Evolutionary conservation across 176 grass and related monocot species (phyloP).

Genomic region (Oryza glumipatula): DNA sequence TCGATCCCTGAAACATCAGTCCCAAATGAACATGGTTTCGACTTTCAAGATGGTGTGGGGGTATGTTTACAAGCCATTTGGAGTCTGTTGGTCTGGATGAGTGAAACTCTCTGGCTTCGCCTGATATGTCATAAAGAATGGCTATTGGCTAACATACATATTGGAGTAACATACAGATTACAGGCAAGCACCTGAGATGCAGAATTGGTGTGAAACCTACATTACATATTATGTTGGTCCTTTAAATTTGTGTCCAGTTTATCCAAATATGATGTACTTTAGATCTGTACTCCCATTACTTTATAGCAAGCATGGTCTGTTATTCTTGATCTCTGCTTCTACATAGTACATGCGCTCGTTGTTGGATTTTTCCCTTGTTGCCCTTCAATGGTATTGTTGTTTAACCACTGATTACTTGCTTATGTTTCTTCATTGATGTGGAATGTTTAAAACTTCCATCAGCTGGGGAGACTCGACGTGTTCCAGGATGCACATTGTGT

Average conservation of each 20-base stretch:
- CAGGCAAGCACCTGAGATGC: too few relatives aligned
- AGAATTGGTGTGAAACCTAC: not conserved
- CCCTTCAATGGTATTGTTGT: not conserved
- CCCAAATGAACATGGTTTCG: not conserved
- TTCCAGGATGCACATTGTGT: slow-evolving; percentile 70
- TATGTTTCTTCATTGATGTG: not conserved
- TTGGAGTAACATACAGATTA: too few relatives aligned
- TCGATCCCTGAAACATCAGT: not conserved
- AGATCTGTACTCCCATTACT: not conserved
- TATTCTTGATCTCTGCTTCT: not conserved
- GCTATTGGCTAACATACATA: too few relatives aligned
- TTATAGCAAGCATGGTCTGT: not conserved
- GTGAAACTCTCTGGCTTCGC: too few relatives aligned
- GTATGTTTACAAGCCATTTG: too few relatives aligned
- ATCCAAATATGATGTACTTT: not conserved
- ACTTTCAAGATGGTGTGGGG: too few relatives aligned
- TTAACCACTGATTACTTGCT: not conserved
- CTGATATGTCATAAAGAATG: too few relatives aligned
- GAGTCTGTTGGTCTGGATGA: too few relatives aligned
- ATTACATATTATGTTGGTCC: not conserved
- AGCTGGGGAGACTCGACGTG: slow-evolving; percentile 69
- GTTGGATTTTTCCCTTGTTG: not conserved
- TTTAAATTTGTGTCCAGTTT: not conserved
- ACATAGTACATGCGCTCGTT: not conserved
- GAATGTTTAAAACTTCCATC: slow-evolving; percentile 2